These are phyloP conservation scores for Moelleriella libera DNA, from an alignment of 2,329 filamentous ascomycete species.

Conservation along the genomic window DNA sequence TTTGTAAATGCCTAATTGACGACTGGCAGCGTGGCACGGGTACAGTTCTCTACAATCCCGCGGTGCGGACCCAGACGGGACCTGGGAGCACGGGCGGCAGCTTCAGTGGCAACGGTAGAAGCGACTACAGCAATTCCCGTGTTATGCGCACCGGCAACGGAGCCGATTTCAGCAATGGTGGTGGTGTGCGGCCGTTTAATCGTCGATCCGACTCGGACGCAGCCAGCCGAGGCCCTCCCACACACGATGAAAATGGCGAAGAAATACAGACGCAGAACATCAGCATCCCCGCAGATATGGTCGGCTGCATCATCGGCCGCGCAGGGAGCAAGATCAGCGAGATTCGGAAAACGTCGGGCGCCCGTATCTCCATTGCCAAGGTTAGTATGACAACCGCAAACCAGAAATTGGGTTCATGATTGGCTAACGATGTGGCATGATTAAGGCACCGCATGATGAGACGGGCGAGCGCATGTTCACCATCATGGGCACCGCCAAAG, in stretches of 20 bases:
- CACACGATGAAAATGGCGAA: conserved; percentile 90
- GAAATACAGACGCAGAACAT: conserved; percentile 99
- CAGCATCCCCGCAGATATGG: conserved; percentile 98
- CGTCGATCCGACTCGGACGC: conserved; percentile 77
- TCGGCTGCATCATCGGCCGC: conserved; percentile 96
- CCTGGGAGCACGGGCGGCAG: conserved; percentile 30
- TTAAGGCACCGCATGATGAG: conserved; percentile 77
- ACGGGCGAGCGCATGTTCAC: conserved; percentile 99
- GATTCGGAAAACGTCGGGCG: conserved; percentile 91
- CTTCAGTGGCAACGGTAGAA: conserved; percentile 20
- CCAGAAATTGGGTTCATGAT: not conserved
- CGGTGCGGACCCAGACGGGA: conserved; percentile 65
- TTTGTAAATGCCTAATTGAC: conserved; percentile 94
- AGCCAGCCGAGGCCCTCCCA: conserved; percentile 65
- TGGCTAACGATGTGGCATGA: not conserved
- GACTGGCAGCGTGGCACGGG: conserved; percentile 96
- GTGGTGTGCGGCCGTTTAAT: conserved; percentile 48
- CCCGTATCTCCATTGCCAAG: conserved; percentile 95
- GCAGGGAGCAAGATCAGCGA: conserved; percentile 96
- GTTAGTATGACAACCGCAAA: conserved; percentile 20
- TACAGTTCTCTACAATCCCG: conserved; percentile 94
- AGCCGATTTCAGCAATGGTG: conserved; percentile 87
- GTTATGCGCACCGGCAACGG: conserved; percentile 94
- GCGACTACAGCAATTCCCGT: conserved; percentile 49
- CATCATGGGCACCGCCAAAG: conserved; percentile 87